A percentile compares a stretch with the other conserved stretches of the same genome.
phyloP scores from a whole-genome alignment of 306 rosid genomes.

The Morella rubra region DNA sequence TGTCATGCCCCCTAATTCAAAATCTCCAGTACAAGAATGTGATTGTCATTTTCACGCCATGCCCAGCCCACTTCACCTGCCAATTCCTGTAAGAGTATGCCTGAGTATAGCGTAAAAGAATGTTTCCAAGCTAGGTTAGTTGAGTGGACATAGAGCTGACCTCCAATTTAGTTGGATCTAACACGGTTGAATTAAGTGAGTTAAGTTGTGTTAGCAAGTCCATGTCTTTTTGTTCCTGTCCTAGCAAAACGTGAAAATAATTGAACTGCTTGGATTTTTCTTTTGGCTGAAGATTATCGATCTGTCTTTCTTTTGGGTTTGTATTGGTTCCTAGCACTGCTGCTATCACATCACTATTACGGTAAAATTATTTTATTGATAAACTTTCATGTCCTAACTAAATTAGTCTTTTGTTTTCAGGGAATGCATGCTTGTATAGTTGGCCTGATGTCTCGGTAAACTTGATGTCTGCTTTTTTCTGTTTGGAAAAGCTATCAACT shows the following conservation, averaged over 20 bases:
- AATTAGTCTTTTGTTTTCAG: conserved; percentile 47
- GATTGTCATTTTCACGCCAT: neutral
- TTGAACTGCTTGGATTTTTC: neutral
- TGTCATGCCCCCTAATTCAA: neutral
- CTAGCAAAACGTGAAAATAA: neutral
- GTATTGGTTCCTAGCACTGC: neutral
- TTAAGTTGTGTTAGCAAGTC: neutral
- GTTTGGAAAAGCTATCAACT: conserved; percentile 20
- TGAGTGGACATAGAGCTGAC: neutral
- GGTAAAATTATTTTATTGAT: neutral
- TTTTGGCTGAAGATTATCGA: neutral
- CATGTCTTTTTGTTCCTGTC: conserved; percentile 10
- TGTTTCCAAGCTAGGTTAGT: neutral
- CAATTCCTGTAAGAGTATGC: neutral
- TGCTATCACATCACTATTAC: neutral
- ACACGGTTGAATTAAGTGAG: neutral
- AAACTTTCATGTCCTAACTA: conserved; percentile 10
- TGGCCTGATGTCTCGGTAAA: conserved; percentile 63
- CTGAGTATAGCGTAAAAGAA: neutral
- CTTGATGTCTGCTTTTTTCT: conserved; percentile 3
- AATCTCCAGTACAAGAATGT: neutral
- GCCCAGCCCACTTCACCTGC: neutral
- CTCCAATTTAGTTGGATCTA: neutral
- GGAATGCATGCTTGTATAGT: conserved; percentile 87
- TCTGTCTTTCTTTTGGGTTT: neutral